Evolutionary conservation across 257 asterid species (phyloP).

Genomic region (Penstemon davidsonii): DNA sequence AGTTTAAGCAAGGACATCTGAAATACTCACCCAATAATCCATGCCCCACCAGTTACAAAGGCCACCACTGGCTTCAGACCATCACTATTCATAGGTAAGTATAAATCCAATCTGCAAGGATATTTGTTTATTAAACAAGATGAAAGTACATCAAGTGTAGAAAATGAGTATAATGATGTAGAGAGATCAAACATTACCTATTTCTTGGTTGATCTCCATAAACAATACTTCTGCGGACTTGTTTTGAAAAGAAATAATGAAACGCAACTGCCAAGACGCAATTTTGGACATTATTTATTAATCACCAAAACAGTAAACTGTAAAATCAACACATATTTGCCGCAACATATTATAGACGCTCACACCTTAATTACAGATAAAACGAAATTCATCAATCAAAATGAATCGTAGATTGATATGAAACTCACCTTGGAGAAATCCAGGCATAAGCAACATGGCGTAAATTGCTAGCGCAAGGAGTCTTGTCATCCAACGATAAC

Average conservation of each 20-base stretch:
- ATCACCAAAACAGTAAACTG: slow-evolving; percentile 3
- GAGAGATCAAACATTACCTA: slow-evolving; percentile 45
- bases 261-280: slow-evolving; percentile 71
- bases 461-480: slow-evolving; percentile 77
- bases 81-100: slow-evolving; percentile 62
- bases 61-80: slow-evolving; percentile 80
- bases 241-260: slow-evolving; percentile 75
- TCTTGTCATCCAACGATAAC: slow-evolving; percentile 91
- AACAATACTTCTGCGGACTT: slow-evolving; percentile 75
- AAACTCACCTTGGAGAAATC: slow-evolving; percentile 83
- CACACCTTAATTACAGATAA: slow-evolving; percentile 8
- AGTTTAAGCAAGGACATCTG: slow-evolving; percentile 16
- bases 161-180: not conserved
- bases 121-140: slow-evolving; percentile 10
- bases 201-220: slow-evolving; percentile 92
- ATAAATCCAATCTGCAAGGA: slow-evolving; percentile 81
- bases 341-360: slow-evolving; percentile 15
- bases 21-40: slow-evolving; percentile 91
- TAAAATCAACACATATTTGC: slow-evolving; percentile 3
- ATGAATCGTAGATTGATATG: slow-evolving; percentile 20
- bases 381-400: not conserved
- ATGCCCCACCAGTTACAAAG: slow-evolving; percentile 99
- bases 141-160: slow-evolving; percentile 16
- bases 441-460: slow-evolving; percentile 95
- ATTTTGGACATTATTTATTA: slow-evolving; percentile 21